Evolutionary conservation across 2,329 filamentous ascomycete species (phyloP).

Genomic region (Harringtonia aguacate): DNA sequence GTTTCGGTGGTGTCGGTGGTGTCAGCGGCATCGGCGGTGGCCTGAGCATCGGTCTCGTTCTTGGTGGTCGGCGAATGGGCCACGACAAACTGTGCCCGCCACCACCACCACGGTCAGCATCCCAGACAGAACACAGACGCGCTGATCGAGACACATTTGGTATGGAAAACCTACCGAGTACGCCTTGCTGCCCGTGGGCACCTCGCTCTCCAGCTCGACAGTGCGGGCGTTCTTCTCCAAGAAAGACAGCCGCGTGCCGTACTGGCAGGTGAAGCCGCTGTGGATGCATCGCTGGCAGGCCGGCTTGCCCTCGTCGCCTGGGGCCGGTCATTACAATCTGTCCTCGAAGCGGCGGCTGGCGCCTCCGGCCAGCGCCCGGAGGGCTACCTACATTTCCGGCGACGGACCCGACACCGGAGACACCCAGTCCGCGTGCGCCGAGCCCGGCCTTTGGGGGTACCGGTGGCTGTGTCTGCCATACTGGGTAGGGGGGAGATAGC

Average conservation of each 20-base stretch:
- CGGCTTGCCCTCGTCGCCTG: constrained; percentile 41
- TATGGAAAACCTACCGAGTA: background rate
- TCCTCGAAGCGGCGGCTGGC: background rate
- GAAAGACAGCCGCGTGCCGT: constrained; percentile 35
- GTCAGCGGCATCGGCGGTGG: background rate
- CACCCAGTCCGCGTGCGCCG: constrained; percentile 27
- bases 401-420: constrained; percentile 34
- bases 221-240: constrained; percentile 33
- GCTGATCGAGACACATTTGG: too few relatives aligned
- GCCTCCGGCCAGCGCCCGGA: background rate
- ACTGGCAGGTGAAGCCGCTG: constrained; percentile 35
- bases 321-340: background rate
- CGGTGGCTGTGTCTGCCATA: background rate
- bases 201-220: background rate
- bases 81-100: background rate
- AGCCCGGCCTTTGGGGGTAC: background rate
- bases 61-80: background rate
- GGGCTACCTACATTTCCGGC: constrained; percentile 32
- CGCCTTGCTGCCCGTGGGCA: background rate
- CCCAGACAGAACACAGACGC: too few relatives aligned
- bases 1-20: too few relatives aligned
- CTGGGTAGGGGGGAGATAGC: background rate
- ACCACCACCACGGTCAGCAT: too few relatives aligned
- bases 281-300: constrained; percentile 34
- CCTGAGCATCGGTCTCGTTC: background rate